Evolutionary conservation across 1,284 basidiomycete genomes (phyloP), one percentile per base, ranked within the genome.

Genomic region (Austroboletus olivaceoglutinosus): DNA sequence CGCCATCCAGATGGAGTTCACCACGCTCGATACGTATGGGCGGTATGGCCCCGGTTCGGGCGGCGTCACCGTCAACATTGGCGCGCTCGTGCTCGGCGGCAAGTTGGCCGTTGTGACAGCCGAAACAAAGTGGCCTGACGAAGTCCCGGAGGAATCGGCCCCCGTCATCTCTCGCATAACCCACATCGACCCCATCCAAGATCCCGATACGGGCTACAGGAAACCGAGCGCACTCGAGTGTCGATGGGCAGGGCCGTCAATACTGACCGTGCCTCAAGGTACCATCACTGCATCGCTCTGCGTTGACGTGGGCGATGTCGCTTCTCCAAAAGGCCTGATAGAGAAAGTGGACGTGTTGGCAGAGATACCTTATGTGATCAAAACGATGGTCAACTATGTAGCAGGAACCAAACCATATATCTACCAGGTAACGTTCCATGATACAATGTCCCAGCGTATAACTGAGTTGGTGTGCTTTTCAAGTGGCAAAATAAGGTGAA

Each of bases 291-390:
- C 82, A 16, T 77, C 76, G 33, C 55, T 88, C 22, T 65, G 73
- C 21, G 73, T 81, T 13, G 79, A 84, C 53, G 71, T 88, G n/a
- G 89, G 89, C 16, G 50, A 70, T 59, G 63, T 71, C 59, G 58
- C 72, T 55, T 67, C 72, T 55, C 67, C 86, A 49, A 84, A 85
- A 41, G 95, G 95, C 0, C 73, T 99, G 65, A 83, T 99, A 42
- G 94, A 98, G 72, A 98, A 98, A 76, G 93, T 99, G 16, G 95
- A 99, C 63, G 86, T 99, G 1, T 80, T 99, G 16, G 93, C 90
- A 5, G 95, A 99, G 75, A 94, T 99, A 60, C 97, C 97, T 9
- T 88, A 89, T 58, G 84, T 97, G 52, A 73, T 96, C 62, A 91
- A 92, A 74, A 84, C 91, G 65, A 82, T 93, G 58, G 87, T 96